Evolutionary conservation across 2,329 filamentous ascomycete species (phyloP).

Genomic region (Fusarium sp.): DNA sequence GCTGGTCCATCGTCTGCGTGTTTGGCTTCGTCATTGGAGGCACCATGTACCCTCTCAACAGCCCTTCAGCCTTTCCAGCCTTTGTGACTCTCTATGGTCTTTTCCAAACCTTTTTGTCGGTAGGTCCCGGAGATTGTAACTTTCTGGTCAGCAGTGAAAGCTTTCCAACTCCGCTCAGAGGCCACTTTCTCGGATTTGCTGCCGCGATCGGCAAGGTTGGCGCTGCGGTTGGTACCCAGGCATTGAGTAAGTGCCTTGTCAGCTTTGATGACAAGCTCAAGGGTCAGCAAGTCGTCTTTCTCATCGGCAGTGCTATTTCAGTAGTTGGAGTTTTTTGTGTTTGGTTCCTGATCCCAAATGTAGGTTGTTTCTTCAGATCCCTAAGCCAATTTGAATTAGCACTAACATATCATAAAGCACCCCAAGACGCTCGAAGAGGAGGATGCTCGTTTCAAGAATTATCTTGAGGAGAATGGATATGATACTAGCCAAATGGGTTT

Average conservation of each 20-base stretch:
- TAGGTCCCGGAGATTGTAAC: neutral
- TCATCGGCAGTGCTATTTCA: neutral
- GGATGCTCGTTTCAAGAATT: neutral
- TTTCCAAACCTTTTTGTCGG: neutral
- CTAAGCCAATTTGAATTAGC: fast-evolving
- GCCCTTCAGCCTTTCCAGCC: neutral
- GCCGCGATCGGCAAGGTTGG: neutral
- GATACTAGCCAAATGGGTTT: neutral
- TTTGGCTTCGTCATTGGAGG: neutral
- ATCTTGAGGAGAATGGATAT: neutral
- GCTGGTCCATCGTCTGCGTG: neutral
- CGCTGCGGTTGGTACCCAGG: neutral
- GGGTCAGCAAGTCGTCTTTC: neutral
- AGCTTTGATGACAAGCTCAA: neutral
- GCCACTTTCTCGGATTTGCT: neutral
- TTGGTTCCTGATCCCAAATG: neutral
- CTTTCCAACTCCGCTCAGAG: neutral
- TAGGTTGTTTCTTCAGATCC: neutral
- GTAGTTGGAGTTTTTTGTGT: neutral
- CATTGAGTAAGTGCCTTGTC: neutral
- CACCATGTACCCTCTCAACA: neutral
- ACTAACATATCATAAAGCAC: neutral
- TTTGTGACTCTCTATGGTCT: neutral
- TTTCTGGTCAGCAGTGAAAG: neutral
- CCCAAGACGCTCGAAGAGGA: neutral